These are phyloP conservation scores for Endoconidiophora polonica DNA, from an alignment of 2,329 filamentous ascomycete species.

Conservation along the genomic window DNA sequence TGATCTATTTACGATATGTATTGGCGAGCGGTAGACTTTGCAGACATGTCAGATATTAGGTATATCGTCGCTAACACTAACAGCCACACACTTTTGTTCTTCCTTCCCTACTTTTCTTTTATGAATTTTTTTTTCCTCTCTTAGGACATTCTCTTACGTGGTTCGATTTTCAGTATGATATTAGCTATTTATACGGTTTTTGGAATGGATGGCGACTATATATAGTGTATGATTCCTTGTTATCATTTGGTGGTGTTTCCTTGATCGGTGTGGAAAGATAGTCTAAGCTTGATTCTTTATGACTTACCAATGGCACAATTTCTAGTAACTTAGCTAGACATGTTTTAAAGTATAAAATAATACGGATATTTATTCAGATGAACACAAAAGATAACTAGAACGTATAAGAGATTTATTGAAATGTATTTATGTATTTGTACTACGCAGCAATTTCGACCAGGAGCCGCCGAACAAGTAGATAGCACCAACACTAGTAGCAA, in stretches of 20 bases:
- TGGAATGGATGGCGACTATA: background rate
- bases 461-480: too few species aligned
- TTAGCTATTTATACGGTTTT: background rate
- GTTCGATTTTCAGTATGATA: background rate
- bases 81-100: background rate
- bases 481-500: too few species aligned
- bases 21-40: constrained; percentile 5
- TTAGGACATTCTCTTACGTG: background rate
- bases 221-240: background rate
- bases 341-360: too few species aligned
- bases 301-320: too few species aligned
- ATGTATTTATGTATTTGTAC: too few species aligned
- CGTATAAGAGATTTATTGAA: too few species aligned
- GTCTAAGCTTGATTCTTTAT: too few species aligned
- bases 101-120: background rate
- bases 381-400: too few species aligned
- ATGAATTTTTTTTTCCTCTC: background rate
- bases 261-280: background rate
- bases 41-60: too few species aligned
- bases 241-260: background rate
- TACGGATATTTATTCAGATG: too few species aligned
- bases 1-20: constrained; percentile 20
- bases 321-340: too few species aligned
- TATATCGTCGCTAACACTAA: background rate
- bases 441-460: too few species aligned